Evolutionary conservation across 2,329 filamentous ascomycete species (phyloP).

Genomic region (Coniella vitis): DNA sequence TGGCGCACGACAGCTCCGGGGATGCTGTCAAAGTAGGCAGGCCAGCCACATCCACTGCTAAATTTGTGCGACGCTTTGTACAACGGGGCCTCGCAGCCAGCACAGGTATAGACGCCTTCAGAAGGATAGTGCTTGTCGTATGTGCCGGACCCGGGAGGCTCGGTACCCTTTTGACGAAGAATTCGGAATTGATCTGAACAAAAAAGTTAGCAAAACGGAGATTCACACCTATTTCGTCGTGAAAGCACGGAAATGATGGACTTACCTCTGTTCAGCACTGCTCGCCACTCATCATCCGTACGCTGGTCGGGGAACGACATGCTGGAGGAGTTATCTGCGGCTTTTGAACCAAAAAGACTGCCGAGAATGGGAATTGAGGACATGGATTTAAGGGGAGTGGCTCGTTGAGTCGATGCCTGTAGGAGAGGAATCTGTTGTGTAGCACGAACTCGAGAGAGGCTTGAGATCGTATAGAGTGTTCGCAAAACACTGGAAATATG

Average conservation of each 20-base stretch:
- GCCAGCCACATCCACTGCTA: conserved; percentile 94
- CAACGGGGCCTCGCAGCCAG: conserved; percentile 76
- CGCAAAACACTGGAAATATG: conserved; percentile 39
- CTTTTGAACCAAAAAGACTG: conserved; percentile 61
- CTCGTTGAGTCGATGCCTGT: conserved; percentile 20
- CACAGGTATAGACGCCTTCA: conserved; percentile 77
- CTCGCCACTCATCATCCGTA: conserved; percentile 78
- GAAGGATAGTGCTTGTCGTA: conserved; percentile 81
- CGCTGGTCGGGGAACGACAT: conserved; percentile 74
- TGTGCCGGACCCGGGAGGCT: conserved; percentile 69
- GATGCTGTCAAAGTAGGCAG: conserved; percentile 92
- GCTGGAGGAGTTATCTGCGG: conserved; percentile 39
- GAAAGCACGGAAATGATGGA: too few relatives aligned
- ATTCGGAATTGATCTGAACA: conserved; percentile 85
- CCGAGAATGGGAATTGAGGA: conserved; percentile 72
- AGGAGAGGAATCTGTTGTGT: conserved; percentile 16
- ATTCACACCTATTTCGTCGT: too few relatives aligned
- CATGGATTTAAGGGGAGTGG: conserved; percentile 50
- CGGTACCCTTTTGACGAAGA: conserved; percentile 87
- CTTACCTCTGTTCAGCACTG: conserved; percentile 60
- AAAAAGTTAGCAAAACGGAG: background rate
- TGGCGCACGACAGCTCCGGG: conserved; percentile 83
- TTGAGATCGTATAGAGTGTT: conserved; percentile 40
- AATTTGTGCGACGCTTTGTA: conserved; percentile 96
- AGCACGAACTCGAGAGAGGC: conserved; percentile 31